Percentiles rank a stretch among this genome's conserved stretches.
phyloP scores from a whole-genome alignment of 768 basidiomycete species.

The Hemileccinum rubropunctum region DNA sequence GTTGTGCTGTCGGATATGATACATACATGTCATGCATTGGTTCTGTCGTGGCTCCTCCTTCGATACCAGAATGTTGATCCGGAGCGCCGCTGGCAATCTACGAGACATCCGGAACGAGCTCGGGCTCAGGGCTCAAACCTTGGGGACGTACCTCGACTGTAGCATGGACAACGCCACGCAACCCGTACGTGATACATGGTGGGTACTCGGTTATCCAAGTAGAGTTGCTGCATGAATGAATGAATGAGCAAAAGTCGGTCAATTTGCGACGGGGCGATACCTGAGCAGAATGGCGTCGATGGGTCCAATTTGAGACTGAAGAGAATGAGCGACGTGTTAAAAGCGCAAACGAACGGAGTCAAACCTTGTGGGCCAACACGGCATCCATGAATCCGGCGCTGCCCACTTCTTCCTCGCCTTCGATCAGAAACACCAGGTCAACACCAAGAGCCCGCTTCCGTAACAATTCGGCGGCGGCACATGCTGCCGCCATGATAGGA shows the following conservation, averaged over 20 bases:
- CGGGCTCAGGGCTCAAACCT: not conserved
- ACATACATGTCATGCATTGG: constrained; percentile 91
- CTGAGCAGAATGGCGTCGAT: constrained; percentile 90
- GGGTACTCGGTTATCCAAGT: constrained; percentile 93
- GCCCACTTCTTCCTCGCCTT: constrained; percentile 97
- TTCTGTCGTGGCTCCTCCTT: constrained; percentile 84
- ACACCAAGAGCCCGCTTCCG: constrained; percentile 70
- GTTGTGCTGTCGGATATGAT: not conserved
- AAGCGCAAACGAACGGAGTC: constrained; percentile 1
- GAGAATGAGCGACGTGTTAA: constrained; percentile 1
- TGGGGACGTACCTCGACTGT: constrained; percentile 55
- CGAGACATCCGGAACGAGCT: not conserved
- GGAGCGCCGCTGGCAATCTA: constrained; percentile 71
- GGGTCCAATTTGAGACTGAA: constrained; percentile 76
- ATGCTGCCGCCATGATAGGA: constrained; percentile 87
- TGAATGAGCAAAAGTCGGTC: not conserved
- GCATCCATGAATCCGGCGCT: constrained; percentile 83
- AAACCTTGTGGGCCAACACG: constrained; percentile 71
- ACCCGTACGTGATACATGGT: constrained; percentile 93
- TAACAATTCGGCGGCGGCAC: constrained; percentile 82
- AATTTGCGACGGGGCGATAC: constrained; percentile 33
- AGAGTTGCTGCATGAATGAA: constrained; percentile 64
- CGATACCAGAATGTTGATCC: constrained; percentile 91
- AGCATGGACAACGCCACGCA: constrained; percentile 92
- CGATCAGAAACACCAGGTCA: constrained; percentile 88